phyloP scores from a whole-genome alignment of 108 stramenopile species.

The Asterionellopsis glacialis region DNA sequence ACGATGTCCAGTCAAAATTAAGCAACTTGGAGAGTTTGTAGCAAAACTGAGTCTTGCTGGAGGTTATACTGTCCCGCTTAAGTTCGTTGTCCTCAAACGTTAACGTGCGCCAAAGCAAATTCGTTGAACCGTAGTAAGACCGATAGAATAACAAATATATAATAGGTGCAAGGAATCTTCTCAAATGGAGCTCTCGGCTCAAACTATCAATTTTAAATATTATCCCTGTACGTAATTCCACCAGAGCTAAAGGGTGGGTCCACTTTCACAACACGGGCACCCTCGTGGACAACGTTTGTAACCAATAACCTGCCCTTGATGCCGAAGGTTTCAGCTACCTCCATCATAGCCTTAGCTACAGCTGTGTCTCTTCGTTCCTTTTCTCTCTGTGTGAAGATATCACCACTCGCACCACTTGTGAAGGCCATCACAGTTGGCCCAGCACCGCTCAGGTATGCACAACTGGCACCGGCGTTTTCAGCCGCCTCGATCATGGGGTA shows the following conservation, averaged over 20 bases:
- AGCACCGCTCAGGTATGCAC: constrained; percentile 91
- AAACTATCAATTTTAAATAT: constrained; percentile 68
- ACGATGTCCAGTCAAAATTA: constrained; percentile 41
- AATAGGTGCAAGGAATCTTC: too few species aligned
- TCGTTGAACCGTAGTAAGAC: too few species aligned
- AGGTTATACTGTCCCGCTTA: constrained; percentile 60
- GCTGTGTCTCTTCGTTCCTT: constrained; percentile 91
- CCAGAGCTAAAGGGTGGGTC: constrained; percentile 83
- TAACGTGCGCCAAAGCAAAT: constrained; percentile 5
- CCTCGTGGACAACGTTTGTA: constrained; percentile 72
- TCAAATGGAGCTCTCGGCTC: too few species aligned
- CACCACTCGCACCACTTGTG: constrained; percentile 93
- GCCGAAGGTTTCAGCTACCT: constrained; percentile 69
- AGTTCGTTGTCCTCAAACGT: constrained; percentile 43
- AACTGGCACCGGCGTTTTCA: constrained; percentile 89
- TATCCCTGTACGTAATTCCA: constrained; percentile 77
- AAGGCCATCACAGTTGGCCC: constrained; percentile 98
- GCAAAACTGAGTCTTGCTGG: constrained; percentile 69
- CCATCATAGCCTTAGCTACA: constrained; percentile 95
- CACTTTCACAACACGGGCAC: constrained; percentile 79
- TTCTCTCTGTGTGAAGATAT: constrained; percentile 96
- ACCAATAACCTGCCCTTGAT: constrained; percentile 79
- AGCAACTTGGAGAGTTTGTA: constrained; percentile 65
- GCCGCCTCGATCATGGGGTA: constrained; percentile 94
- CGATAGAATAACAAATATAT: too few species aligned